Conservation (phyloP, 768 basidiomycete species). For the Crepidotus variabilis region DNA sequence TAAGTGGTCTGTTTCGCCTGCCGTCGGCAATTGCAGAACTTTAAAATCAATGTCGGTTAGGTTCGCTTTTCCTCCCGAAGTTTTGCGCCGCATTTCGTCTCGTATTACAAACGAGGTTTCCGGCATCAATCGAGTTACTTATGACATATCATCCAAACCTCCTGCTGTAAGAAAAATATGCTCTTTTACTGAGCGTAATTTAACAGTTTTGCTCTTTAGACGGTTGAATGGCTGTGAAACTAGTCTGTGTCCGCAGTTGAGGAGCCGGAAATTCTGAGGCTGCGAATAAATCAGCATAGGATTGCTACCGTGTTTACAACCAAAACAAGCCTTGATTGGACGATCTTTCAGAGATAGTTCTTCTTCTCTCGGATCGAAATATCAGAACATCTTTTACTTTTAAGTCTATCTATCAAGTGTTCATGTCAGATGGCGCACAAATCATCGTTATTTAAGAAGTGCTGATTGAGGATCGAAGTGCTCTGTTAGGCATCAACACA, state of each 20-base stretch:
- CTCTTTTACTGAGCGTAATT: slow-evolving; percentile 1
- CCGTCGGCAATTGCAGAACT: slow-evolving; percentile 2
- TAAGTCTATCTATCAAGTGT: neutral
- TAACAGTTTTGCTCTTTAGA: slow-evolving; percentile 26
- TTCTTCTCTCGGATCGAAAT: no score
- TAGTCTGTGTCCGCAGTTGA: no score
- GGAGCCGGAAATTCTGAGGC: no score
- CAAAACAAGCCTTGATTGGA: no score
- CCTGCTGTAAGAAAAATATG: slow-evolving; percentile 62
- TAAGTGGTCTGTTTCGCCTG: slow-evolving; percentile 30
- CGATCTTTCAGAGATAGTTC: no score
- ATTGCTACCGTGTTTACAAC: no score
- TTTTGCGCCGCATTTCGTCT: slow-evolving; percentile 88
- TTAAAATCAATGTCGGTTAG: slow-evolving; percentile 33
- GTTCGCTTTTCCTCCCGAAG: slow-evolving; percentile 93
- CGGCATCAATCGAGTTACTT: slow-evolving; percentile 95
- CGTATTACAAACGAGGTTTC: slow-evolving; percentile 96
- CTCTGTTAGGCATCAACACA: neutral
- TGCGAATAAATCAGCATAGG: no score
- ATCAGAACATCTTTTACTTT: no score
- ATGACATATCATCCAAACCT: slow-evolving; percentile 96
- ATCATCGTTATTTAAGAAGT: neutral
- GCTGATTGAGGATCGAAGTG: neutral
- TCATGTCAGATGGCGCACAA: neutral
- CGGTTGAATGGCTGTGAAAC: slow-evolving; percentile 45